phyloP scores from a whole-genome alignment of 2,329 filamentous ascomycete genomes.

The Fusarium caatingaense region DNA sequence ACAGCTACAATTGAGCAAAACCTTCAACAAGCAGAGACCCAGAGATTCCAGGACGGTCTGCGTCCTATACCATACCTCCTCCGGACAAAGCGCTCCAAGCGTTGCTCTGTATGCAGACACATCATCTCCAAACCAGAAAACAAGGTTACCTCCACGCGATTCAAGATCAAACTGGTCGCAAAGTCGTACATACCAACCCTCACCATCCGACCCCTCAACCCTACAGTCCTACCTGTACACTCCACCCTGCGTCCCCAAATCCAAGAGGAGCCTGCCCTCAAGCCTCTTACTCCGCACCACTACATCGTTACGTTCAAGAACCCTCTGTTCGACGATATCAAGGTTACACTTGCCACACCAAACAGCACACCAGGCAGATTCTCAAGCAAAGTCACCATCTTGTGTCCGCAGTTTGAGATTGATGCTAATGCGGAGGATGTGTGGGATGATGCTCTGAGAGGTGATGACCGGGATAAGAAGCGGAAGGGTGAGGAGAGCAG shows the following conservation, averaged over 20 bases:
- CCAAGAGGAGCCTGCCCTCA: conserved; percentile 53
- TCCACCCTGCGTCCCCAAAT: conserved; percentile 49
- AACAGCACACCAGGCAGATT: conserved; percentile 81
- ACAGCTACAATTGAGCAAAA: conserved; percentile 65
- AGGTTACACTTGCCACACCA: conserved; percentile 88
- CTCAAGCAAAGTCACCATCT: conserved; percentile 83
- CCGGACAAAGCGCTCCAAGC: conserved; percentile 92
- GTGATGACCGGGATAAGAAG: conserved; percentile 55
- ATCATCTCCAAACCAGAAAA: conserved; percentile 95
- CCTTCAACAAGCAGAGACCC: conserved; percentile 62
- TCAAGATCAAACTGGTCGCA: conserved; percentile 91
- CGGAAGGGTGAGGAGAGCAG: conserved; percentile 56
- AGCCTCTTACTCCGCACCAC: conserved; percentile 74
- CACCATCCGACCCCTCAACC: conserved; percentile 72
- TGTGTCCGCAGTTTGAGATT: conserved; percentile 94
- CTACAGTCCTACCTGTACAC: conserved; percentile 51
- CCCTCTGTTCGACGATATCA: conserved; percentile 90
- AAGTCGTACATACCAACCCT: conserved; percentile 88
- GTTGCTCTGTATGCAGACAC: conserved; percentile 91
- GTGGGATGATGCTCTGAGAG: conserved; percentile 88
- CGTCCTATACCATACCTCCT: conserved; percentile 85
- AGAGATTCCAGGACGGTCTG: conserved; percentile 77
- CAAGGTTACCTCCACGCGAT: conserved; percentile 88
- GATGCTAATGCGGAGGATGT: conserved; percentile 87
- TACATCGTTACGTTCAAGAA: conserved; percentile 93